Evolutionary conservation across 192 early-diverging fungal genomes (phyloP), one percentile per base, ranked within the genome.

Genomic region (Entophlyctis luteolus): DNA sequence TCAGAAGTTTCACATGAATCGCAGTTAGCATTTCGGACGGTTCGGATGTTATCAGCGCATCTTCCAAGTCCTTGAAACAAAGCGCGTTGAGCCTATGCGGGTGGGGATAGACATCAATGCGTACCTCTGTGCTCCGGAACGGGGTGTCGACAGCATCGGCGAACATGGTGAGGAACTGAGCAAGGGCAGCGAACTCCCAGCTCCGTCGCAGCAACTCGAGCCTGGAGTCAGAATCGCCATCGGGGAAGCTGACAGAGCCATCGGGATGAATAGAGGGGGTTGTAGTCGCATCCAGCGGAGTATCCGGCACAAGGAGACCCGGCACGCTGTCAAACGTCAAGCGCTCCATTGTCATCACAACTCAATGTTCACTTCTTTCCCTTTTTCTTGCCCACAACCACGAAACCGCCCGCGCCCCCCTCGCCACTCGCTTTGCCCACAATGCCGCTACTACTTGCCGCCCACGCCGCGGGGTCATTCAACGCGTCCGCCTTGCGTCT

Each of bases 111-210:
- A 18, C 52, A 36, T 53, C 55, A 42, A 18, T 25, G 48, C 36
- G 20, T 70, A 87, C 84, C 65, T 87, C 81, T 25, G 84, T 86
- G 33, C 22, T 57, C 31, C 53, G 56, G 29, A 53, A 65, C 16
- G 48, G 39, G 28, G 28, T 49, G 8, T 69, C 48, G 54, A 88
- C 81, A 1, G 79, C 84, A 20, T 74, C 62, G 55, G 80, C 73
- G 67, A 88, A 90, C 39, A 86, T 74, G 59, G 85, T 84, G 6
- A 89, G 62, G 71, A 90, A 90, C 72, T 90, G 89, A 20, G 76
- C 79, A 48, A 89, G 72, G 23, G 88, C 78, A 16, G 85, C 86
- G 82, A 90, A 90, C 55, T 88, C 79, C 78, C 81, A 82, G 62
- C 72, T 68, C 28, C 74, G 68, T 55, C 86, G 78, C 32, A 87